Evolutionary conservation across 2,329 filamentous ascomycete genomes (phyloP), one percentile per base, ranked within the genome.

Genomic region (Xylariaceae sp.): DNA sequence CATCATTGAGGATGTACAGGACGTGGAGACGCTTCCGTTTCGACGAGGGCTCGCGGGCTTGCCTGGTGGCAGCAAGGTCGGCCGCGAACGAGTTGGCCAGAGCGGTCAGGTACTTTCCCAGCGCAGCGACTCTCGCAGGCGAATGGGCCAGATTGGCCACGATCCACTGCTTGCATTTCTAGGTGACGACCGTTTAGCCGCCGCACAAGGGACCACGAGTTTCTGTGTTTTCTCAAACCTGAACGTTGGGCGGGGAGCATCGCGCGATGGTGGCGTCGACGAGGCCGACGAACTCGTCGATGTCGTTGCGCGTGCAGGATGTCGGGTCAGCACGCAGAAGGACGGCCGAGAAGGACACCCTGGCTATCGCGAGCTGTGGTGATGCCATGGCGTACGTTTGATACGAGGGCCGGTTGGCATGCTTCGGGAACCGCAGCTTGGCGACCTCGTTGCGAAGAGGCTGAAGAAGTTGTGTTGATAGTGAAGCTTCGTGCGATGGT

Each of bases 151-250:
- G 67, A 64, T 87, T 75, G 49, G 72, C 71, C 54, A 88, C 62
- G 51, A 90, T 80, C 86, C 86, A 94, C 62, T 75, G 70, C 73
- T 89, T 94, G 73, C 84, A 89, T 69, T 77, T 83, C 88, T 94
- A 75, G 47, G 46, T 45, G 43, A 49, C 46, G 51, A 56, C 46
- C 36, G 51, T 56, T 57, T 57, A 55, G 52, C 44, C 37, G 46
- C 51, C 45, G 50, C 43, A 49, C 49, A 44, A 47, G 47, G 53
- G 45, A 52, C 52, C 55, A 47, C 53, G 43, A 58, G 60, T 64
- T 64, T 61, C 53, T 56, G 49, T 56, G 50, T 61, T 59, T n/a
- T 59, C 56, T 69, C 81, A 87, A 85, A 92, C 85, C 85, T 92
- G 85, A 70, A 92, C 81, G 68, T 90, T 88, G 68, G 69, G 64